Base-by-base conservation (phyloP, 768 basidiomycete genomes). In the Punctularia strigosozonata region DNA sequence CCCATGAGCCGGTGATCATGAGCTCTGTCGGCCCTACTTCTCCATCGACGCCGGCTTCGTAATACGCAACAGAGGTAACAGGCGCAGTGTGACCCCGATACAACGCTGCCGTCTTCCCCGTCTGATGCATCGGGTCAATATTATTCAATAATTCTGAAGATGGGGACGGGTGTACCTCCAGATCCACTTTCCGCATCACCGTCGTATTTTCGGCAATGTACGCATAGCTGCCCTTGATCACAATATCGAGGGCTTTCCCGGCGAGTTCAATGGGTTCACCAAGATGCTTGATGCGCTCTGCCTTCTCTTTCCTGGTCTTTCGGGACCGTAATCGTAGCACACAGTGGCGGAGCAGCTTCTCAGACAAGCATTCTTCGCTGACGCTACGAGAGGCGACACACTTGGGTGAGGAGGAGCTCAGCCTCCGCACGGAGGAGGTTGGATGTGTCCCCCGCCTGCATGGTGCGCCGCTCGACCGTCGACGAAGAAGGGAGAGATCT, bases 1-100 rank as follows among this genome's bases (percentile, higher is more conserved):
- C 95, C 95, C 95, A 99, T 33, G 91, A 91, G 17, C 86, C 91
- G 31, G 86, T 89, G 45, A 98, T 71, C 25, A 99, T 60, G 6
- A 83, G 55, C 44, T 67, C 64, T 10, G n/a, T n/a, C n/a, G n/a
- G n/a, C n/a, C 54, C 59, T 41, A 68, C 61, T 12, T 56, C 62
- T 25, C 64, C 60, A 8, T 64, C 61, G 19, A 48, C 43, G 13
- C 39, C 47, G 40, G 57, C 63, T 45, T 74, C 64, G 46, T 61
- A 71, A 50, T 97, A 81, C 5, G 77, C 76, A 23, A 99, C 61
- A 24, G 71, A 76, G 3, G 92, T 92, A 35, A 92, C 87, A 24
- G 94, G 94, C 4, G 84, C 94, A 2, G 70, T 73, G 54, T 99
- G 94, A 0, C 89, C 91, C 50, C 68, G 76, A 61, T 75, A 91